Evolutionary conservation across 805 yeast genomes (phyloP).

Genomic region (Candida xiaguanensis): DNA sequence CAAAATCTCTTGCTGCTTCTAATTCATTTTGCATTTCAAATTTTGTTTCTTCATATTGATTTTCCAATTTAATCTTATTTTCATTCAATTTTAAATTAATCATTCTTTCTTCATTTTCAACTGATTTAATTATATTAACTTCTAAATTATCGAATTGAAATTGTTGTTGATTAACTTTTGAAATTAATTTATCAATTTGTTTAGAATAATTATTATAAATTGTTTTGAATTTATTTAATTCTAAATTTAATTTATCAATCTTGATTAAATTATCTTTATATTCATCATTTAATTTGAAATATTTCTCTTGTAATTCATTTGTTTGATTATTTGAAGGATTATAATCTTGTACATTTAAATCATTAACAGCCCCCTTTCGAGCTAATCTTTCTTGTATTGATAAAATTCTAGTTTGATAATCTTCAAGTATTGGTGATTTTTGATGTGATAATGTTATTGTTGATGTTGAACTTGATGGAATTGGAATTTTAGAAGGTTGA

Average conservation of each 20-base stretch:
- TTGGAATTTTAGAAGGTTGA: constrained; percentile 4
- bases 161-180: neutral
- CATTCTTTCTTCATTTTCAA: constrained; percentile 25
- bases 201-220: constrained; percentile 1
- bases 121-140: constrained; percentile 22
- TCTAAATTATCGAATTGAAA: constrained; percentile 3
- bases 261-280: neutral
- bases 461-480: neutral
- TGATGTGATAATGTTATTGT: neutral
- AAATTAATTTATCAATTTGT: constrained; percentile 2
- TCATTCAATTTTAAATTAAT: constrained; percentile 28
- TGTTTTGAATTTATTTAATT: constrained; percentile 7
- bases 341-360: neutral
- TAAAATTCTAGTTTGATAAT: constrained; percentile 4
- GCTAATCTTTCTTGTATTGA: constrained; percentile 7
- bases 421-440: constrained; percentile 1
- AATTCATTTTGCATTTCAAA: constrained; percentile 34
- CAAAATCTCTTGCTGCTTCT: constrained; percentile 19
- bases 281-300: constrained; percentile 8
- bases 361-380: constrained; percentile 5
- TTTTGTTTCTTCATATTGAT: constrained; percentile 27
- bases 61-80: constrained; percentile 20
- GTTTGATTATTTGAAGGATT: too few species aligned
- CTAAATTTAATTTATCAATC: constrained; percentile 2
- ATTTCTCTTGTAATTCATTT: constrained; percentile 4